These are phyloP conservation scores for Kentomonas sorsogonicus DNA, from an alignment of 208 protist species.

Conservation along the genomic window DNA sequence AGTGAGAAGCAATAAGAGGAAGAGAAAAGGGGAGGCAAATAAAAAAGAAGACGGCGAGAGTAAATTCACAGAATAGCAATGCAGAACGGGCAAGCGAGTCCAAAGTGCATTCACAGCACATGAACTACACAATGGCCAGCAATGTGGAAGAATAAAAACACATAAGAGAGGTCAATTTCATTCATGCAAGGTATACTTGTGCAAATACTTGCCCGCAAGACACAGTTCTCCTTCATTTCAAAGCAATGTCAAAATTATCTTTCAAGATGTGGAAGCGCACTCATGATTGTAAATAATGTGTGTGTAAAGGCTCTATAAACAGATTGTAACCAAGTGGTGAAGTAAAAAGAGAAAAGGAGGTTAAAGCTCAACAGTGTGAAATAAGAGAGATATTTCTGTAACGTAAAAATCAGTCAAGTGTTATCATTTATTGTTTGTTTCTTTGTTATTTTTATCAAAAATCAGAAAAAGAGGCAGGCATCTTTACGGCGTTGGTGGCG, in stretches of 20 bases:
- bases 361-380: not conserved
- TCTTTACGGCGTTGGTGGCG: slow-evolving; percentile 77
- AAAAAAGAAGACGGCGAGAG: no score
- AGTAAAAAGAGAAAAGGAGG: slow-evolving; percentile 1
- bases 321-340: not conserved
- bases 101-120: no score
- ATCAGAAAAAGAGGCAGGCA: slow-evolving; percentile 56
- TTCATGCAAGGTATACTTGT: no score
- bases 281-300: not conserved
- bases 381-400: not conserved
- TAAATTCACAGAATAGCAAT: no score
- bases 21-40: no score
- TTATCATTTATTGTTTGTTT: not conserved
- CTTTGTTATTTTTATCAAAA: slow-evolving; percentile 26
- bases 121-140: no score
- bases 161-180: no score
- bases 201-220: no score
- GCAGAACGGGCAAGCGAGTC: no score
- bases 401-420: not conserved
- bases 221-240: not conserved
- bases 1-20: no score
- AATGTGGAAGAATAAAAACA: no score
- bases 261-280: no score
- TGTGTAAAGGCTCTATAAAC: not conserved
- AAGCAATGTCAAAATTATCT: not conserved